Conservation (phyloP, 768 basidiomycete genomes). For the Mycena haematopus region DNA sequence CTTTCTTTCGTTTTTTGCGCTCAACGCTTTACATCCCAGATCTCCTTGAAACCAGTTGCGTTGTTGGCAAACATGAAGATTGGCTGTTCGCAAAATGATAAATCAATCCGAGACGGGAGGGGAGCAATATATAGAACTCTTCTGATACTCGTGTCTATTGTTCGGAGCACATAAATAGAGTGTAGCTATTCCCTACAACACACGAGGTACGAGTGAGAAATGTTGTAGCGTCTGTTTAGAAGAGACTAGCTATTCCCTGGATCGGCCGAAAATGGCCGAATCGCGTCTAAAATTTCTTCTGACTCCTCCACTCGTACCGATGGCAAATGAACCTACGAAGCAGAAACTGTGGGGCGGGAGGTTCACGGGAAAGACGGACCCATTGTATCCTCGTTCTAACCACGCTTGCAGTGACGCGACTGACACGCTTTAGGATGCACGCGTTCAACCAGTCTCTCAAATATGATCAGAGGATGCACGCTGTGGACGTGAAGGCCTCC, state of each 20-base stretch:
- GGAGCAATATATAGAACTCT: neutral
- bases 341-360: slow-evolving; percentile 90
- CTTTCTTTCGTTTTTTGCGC: slow-evolving; percentile 56
- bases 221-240: too few relatives aligned
- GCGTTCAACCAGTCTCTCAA: slow-evolving; percentile 95
- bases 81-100: too few relatives aligned
- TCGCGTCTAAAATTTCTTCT: slow-evolving; percentile 6
- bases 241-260: too few relatives aligned
- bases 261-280: neutral
- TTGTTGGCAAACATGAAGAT: too few relatives aligned
- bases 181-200: too few relatives aligned
- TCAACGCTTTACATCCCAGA: slow-evolving; percentile 63
- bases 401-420: slow-evolving; percentile 27
- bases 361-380: slow-evolving; percentile 90
- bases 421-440: slow-evolving; percentile 75
- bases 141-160: too few relatives aligned
- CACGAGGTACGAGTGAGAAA: too few relatives aligned
- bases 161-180: too few relatives aligned
- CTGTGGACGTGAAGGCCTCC: slow-evolving; percentile 90
- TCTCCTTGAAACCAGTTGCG: neutral
- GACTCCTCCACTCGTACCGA: slow-evolving; percentile 12
- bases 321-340: slow-evolving; percentile 52
- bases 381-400: slow-evolving; percentile 58
- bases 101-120: too few relatives aligned
- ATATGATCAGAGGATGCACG: slow-evolving; percentile 95